phyloP scores from a whole-genome alignment of 176 grass and related monocot species.

The Aegilops bicornis region DNA sequence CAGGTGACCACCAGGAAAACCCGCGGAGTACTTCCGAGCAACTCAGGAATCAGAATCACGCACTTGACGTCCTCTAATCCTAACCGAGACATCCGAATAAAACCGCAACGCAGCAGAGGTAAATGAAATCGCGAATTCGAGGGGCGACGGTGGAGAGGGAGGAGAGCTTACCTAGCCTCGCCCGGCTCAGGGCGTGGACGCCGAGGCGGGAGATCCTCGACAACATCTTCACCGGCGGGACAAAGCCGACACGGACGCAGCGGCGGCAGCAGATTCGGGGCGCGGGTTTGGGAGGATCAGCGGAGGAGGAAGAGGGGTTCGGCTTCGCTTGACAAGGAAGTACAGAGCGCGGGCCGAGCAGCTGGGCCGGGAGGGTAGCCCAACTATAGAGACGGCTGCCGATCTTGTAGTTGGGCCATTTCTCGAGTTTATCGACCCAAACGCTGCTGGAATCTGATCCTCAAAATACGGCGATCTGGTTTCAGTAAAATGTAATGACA shows the following conservation, averaged over 20 bases:
- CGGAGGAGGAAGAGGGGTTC: neutral
- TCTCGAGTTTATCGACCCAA: neutral
- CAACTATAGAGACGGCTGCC: neutral
- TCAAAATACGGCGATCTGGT: neutral
- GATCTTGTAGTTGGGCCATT: neutral
- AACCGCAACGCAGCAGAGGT: neutral
- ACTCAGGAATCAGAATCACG: neutral
- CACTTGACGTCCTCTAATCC: neutral
- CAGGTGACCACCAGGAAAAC: neutral
- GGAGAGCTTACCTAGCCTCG: constrained; percentile 33
- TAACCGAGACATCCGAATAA: neutral
- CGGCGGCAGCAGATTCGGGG: neutral
- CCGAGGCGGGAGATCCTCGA: constrained; percentile 56
- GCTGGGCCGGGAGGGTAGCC: neutral
- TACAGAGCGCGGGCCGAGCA: neutral
- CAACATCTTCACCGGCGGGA: constrained; percentile 30
- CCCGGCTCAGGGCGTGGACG: constrained; percentile 20
- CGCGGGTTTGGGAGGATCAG: neutral
- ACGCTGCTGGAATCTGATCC: neutral
- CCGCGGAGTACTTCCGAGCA: neutral
- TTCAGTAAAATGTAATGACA: no score
- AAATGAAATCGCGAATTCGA: neutral
- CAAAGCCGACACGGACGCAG: neutral
- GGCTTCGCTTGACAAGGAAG: neutral
- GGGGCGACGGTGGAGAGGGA: neutral